Conservation (phyloP, 2,329 filamentous ascomycete genomes). For the Hysterium pulicare region DNA sequence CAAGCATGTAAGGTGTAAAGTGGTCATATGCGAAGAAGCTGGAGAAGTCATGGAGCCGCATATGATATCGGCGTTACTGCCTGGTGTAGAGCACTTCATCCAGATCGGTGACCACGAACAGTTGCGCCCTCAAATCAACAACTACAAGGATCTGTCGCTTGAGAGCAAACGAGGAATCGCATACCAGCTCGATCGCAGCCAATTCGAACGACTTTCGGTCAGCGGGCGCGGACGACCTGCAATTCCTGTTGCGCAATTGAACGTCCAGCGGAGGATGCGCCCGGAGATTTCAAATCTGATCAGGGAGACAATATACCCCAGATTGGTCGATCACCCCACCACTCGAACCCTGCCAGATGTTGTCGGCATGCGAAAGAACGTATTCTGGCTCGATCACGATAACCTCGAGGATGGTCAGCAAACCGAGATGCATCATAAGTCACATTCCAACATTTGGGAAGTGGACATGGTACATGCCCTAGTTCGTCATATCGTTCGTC, state of each 20-base stretch:
- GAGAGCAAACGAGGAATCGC: conserved; percentile 47
- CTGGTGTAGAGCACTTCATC: conserved; percentile 59
- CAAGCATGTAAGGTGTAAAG: conserved; percentile 50
- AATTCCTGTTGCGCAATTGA: conserved; percentile 38
- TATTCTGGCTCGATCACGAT: conserved; percentile 63
- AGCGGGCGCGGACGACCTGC: conserved; percentile 16
- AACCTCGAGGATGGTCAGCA: conserved; percentile 40
- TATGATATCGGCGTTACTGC: conserved; percentile 57
- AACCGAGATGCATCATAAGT: conserved; percentile 32
- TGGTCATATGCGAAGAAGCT: conserved; percentile 66
- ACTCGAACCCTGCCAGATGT: conserved; percentile 46
- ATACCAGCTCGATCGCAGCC: conserved; percentile 57
- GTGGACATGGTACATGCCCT: conserved; percentile 61
- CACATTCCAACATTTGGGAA: conserved; percentile 58
- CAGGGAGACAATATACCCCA: conserved; percentile 55
- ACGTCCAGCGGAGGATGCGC: conserved; percentile 64
- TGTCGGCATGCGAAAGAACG: conserved; percentile 49
- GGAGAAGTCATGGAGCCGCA: conserved; percentile 66
- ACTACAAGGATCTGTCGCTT: conserved; percentile 53
- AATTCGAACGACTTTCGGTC: conserved; percentile 59
- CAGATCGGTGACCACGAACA: conserved; percentile 64
- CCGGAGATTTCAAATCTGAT: conserved; percentile 60
- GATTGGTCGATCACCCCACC: conserved; percentile 49
- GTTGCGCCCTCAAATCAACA: conserved; percentile 57
- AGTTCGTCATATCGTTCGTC: conserved; percentile 62